Base-by-base conservation (phyloP, 805 yeast species). In the Yarrowia hollandica region DNA sequence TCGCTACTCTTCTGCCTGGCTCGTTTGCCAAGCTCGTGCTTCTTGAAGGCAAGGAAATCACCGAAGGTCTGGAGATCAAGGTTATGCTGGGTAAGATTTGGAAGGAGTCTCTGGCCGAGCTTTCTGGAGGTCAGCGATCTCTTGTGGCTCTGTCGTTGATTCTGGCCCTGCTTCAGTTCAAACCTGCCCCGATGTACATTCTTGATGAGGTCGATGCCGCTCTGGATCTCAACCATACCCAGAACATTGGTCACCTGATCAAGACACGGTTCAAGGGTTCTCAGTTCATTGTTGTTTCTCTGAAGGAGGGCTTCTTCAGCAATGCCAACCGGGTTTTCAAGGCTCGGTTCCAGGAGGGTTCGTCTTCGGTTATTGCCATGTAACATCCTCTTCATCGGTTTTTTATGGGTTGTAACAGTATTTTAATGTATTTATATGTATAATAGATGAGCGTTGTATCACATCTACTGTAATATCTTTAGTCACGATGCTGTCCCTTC, bases 181-280 rank as follows among this genome's bases (percentile, higher is more conserved):
- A 90, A 71, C 99, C 99, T 5, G 99, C 99, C 1, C 99, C 99
- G 7, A 88, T 94, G 96, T 94, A 94, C 69, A 92, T 94, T 65
- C 76, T 94, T 60, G 99, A 94, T 73, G 99, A 94, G 74, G 97
- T 94, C 34, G 99, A 94, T 75, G 99, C 99, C 1, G 99, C 99
- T 1, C 79, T 94, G 64, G 99, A 94, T 77, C 79, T 92, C 64
- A 88, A 95, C 61, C 99, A 94, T 70, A 94, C 99, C 1, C 98
- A 94, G 71, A 94, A 94, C 68, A 94, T 94, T 67, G 99, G 99
- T 3, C 96, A 90, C 68, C 77, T 94, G 70, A 94, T 94, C 72
- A 94, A 92, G 74, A 92, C 97, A 0, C 77, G 96, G 65, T 94
- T 94, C 74, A 87, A 88, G 71, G 97, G 96, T 0, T 88, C 97